Evolutionary conservation across 345 rosid species (phyloP).

Genomic region (Syzygium oleosum): DNA sequence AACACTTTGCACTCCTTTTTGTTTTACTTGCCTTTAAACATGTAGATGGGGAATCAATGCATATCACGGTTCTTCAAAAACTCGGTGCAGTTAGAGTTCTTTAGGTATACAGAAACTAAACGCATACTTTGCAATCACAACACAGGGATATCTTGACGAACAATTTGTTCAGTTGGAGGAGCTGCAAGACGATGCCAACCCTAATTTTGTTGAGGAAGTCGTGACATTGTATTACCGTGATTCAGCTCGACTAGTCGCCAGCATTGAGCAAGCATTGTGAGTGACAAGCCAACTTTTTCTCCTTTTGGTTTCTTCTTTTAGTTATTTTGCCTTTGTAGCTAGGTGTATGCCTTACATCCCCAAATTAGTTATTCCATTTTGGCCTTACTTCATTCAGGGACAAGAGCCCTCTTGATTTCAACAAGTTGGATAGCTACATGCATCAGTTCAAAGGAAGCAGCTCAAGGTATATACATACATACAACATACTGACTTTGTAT

Average conservation of each 20-base stretch:
- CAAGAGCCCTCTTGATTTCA: conserved; percentile 46
- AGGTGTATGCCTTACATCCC: background rate
- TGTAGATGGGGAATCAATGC: background rate
- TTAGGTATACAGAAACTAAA: background rate
- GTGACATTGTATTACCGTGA: conserved; percentile 58
- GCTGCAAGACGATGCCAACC: conserved; percentile 65
- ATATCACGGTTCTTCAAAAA: background rate
- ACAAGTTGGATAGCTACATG: conserved; percentile 64
- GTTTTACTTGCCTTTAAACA: background rate
- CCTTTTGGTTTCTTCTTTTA: background rate
- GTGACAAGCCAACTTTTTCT: background rate
- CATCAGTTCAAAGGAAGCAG: conserved; percentile 97
- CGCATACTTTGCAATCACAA: background rate
- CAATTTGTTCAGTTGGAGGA: conserved; percentile 65
- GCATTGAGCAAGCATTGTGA: conserved; percentile 52
- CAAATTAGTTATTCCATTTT: background rate
- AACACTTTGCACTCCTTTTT: background rate
- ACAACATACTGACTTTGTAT: background rate
- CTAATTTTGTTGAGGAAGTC: conserved; percentile 67
- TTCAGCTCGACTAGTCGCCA: conserved; percentile 38
- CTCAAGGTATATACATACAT: conserved; percentile 39
- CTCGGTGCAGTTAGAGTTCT: background rate
- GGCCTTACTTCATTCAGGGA: conserved; percentile 22
- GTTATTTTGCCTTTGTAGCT: background rate
- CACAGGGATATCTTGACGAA: conserved; percentile 51